Evolutionary conservation across 225 moss, liverwort and hornwort species (phyloP).

Genomic region (Lunularia cruciata): DNA sequence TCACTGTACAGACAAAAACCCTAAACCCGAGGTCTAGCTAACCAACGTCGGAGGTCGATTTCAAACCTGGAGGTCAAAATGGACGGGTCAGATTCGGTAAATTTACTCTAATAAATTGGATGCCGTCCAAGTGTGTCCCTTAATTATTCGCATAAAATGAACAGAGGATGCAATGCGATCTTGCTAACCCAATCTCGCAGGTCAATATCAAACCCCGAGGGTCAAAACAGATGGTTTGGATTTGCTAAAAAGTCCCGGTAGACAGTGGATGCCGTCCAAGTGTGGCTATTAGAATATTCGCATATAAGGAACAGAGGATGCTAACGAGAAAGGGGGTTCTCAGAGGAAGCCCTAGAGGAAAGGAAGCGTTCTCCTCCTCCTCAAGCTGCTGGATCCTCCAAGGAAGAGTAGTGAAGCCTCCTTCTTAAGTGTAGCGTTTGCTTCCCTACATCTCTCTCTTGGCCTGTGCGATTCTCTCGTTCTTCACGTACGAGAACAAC

Average conservation of each 20-base stretch:
- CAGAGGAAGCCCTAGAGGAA: slow-evolving; percentile 14
- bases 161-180: too few relatives aligned
- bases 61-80: too few relatives aligned
- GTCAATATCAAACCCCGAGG: too few relatives aligned
- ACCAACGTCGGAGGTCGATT: too few relatives aligned
- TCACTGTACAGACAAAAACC: slow-evolving; percentile 5
- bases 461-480: neutral
- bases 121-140: too few relatives aligned
- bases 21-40: too few relatives aligned
- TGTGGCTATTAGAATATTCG: neutral
- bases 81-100: too few relatives aligned
- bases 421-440: neutral
- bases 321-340: neutral
- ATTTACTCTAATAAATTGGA: too few relatives aligned
- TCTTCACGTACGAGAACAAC: neutral
- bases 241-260: neutral
- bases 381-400: neutral
- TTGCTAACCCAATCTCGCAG: slow-evolving; percentile 4
- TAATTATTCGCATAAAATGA: too few relatives aligned
- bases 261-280: neutral
- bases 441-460: neutral
- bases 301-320: neutral
- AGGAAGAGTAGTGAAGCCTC: neutral
- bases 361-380: neutral
- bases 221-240: neutral